phyloP scores from a whole-genome alignment of 108 stramenopile species.

The Stephanodiscus triporus region DNA sequence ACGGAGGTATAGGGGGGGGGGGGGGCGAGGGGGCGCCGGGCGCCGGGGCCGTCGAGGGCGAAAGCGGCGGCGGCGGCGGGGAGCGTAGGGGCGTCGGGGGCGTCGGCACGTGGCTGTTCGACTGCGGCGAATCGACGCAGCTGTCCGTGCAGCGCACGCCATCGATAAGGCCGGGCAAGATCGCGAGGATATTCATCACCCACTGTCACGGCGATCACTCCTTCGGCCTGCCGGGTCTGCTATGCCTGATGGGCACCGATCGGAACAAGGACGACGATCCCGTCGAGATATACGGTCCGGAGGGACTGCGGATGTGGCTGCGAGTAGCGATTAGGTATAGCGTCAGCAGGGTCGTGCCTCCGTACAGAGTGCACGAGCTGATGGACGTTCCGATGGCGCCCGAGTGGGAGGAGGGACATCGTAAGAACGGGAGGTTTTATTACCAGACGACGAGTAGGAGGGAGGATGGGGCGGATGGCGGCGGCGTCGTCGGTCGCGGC shows the following conservation, averaged over 20 bases:
- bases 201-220: constrained; percentile 87
- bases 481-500: neutral
- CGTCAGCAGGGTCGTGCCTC: constrained; percentile 79
- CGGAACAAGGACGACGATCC: constrained; percentile 58
- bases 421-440: constrained; percentile 58
- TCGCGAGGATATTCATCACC: constrained; percentile 92
- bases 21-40: neutral
- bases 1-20: neutral
- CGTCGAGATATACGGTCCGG: constrained; percentile 95
- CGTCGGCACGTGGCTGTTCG: constrained; percentile 90
- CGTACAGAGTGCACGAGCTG: constrained; percentile 94
- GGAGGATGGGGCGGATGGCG: neutral
- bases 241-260: constrained; percentile 94
- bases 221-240: constrained; percentile 92
- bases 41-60: neutral
- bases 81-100: constrained; percentile 36
- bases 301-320: constrained; percentile 86
- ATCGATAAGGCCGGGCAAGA: constrained; percentile 74
- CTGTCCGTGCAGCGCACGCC: constrained; percentile 73
- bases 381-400: constrained; percentile 92
- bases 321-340: constrained; percentile 89
- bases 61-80: neutral
- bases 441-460: constrained; percentile 28
- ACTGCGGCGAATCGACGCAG: constrained; percentile 95
- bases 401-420: constrained; percentile 68